Evolutionary conservation across 345 rosid species (phyloP), one percentile per base, ranked within the genome.

Genomic region (Laguncularia racemosa): DNA sequence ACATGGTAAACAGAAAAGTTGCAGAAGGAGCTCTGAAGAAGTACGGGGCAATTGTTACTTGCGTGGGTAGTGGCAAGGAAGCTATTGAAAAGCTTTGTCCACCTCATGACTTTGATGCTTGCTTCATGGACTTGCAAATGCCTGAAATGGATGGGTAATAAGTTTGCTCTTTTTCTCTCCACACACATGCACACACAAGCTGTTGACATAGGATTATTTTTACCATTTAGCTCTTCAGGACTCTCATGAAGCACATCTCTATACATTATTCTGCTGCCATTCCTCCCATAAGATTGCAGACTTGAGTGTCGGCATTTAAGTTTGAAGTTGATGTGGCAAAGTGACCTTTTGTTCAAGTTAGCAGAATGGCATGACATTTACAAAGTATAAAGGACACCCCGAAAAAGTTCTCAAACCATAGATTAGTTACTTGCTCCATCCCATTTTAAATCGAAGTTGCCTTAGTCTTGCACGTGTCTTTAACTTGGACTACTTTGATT

Each of bases 51-150:
- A 73, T 74, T 57, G 91, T 92, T 54, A 78, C 93, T 43, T 89
- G 93, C 14, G 96, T 89, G 58, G 90, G 76, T 44, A 81, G 91
- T 55, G 98, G 97, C 62, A 82, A 63, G 55, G 76, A 77, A 70
- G 89, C 97, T 20, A 28, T 92, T 23, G 65, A 60, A 61, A 71
- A 68, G 80, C 97, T 92, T 55, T 74, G 71, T 53, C 98, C 88
- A 14, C 96, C 97, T 48, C 98, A 92, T 65, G 60, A 65, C 26
- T 92, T 92, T 18, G 83, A 87, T 60, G 95, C 93, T 51, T 92
- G 98, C 76, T 86, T 92, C 76, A 92, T 92, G 97, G 98, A 92
- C 71, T 78, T 85, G 72, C 89, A 89, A 62, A 92, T 92, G 98
- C 98, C 98, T 23, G 98, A 84, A 76, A 83, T 89, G 85, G 96